Conservation (phyloP, 2,329 filamentous ascomycete species). For the Monosporascus sp. region DNA sequence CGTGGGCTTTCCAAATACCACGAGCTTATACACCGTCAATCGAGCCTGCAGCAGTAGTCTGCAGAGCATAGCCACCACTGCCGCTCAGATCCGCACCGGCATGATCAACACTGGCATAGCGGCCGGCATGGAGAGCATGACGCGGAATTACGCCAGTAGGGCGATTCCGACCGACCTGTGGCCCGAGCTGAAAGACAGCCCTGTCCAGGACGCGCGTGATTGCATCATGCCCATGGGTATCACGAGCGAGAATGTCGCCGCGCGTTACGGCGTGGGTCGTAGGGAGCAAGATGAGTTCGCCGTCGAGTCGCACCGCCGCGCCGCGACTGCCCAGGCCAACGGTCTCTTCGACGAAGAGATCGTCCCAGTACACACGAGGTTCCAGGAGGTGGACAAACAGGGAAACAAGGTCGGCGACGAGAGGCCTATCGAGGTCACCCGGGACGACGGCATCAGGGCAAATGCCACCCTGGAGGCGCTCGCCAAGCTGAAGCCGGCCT, state of each 20-base stretch:
- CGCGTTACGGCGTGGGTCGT: constrained; percentile 66
- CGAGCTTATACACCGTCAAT: constrained; percentile 81
- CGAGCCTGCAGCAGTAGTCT: constrained; percentile 77
- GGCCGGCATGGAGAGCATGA: constrained; percentile 96
- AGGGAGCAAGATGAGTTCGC: constrained; percentile 82
- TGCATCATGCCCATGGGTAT: constrained; percentile 94
- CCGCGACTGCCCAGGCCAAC: constrained; percentile 60
- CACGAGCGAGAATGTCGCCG: constrained; percentile 83
- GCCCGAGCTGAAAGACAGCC: constrained; percentile 62
- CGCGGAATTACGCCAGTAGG: constrained; percentile 74
- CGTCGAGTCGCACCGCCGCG: constrained; percentile 66
- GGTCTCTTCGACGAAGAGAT: constrained; percentile 76
- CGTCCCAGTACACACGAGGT: constrained; percentile 69
- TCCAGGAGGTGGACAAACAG: constrained; percentile 57
- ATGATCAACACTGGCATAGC: constrained; percentile 70
- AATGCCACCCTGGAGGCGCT: constrained; percentile 64
- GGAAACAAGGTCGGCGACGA: constrained; percentile 49
- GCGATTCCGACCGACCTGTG: constrained; percentile 83
- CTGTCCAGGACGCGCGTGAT: constrained; percentile 66
- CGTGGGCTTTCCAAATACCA: constrained; percentile 66
- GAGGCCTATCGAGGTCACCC: constrained; percentile 60
- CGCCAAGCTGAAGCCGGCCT: constrained; percentile 77
- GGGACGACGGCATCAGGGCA: constrained; percentile 78
- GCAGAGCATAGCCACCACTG: constrained; percentile 68
- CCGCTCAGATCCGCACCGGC: constrained; percentile 69